These are phyloP conservation scores for Nissolia schottii DNA, from an alignment of 306 rosid genomes.

Conservation along the genomic window DNA sequence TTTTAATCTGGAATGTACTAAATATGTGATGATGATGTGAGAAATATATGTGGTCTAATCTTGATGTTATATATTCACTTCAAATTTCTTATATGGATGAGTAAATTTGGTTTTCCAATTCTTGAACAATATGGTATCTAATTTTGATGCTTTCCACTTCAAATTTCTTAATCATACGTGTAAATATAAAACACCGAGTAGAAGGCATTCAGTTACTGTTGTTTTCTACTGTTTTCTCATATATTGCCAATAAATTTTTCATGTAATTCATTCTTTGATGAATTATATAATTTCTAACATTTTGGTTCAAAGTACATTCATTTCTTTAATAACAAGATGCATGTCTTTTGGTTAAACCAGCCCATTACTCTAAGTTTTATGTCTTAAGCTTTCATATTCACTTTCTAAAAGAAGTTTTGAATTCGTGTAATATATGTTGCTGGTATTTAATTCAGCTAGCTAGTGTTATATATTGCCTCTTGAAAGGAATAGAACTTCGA, in stretches of 20 bases:
- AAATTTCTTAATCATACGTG: no score
- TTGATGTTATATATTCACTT: no score
- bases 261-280: not conserved
- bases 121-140: not conserved
- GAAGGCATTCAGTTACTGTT: not conserved
- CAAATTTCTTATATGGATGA: no score
- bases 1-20: no score
- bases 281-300: not conserved
- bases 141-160: not conserved
- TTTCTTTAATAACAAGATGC: not conserved
- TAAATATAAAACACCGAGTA: not conserved
- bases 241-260: no score
- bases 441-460: not conserved
- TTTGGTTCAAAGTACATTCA: not conserved
- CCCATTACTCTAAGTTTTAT: not conserved
- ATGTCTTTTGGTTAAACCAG: not conserved
- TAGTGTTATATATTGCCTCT: not conserved
- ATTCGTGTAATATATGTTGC: not conserved
- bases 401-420: not conserved
- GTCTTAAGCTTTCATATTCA: not conserved
- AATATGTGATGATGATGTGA: not conserved
- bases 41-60: no score
- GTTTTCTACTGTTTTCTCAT: no score
- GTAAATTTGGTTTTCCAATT: no score
- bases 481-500: no score